Conservation (phyloP, 306 rosid species). For the Hylodesmum podocarpum region DNA sequence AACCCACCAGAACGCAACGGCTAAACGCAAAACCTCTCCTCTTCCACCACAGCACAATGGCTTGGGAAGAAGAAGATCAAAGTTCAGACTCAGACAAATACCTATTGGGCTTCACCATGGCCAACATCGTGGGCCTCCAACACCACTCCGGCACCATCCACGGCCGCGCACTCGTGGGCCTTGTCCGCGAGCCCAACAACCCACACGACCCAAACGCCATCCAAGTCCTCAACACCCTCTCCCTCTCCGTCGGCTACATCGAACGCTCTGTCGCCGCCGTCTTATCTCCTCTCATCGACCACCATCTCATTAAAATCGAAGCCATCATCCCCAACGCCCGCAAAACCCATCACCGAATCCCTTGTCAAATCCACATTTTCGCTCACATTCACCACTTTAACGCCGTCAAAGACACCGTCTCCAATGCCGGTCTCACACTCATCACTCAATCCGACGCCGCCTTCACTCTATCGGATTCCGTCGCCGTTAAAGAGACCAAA, state of each 20-base stretch:
- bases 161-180: constrained; percentile 71
- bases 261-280: constrained; percentile 57
- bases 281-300: constrained; percentile 62
- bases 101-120: constrained; percentile 59
- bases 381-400: neutral
- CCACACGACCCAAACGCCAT: constrained; percentile 66
- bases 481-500: constrained; percentile 57
- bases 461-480: constrained; percentile 59
- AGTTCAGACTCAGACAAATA: constrained; percentile 29
- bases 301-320: constrained; percentile 39
- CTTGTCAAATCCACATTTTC: constrained; percentile 70
- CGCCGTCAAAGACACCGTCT: neutral
- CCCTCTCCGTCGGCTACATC: constrained; percentile 56
- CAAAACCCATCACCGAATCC: constrained; percentile 32
- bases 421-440: neutral
- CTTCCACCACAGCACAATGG: neutral
- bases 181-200: constrained; percentile 71
- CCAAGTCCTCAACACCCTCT: constrained; percentile 55
- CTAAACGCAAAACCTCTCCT: neutral
- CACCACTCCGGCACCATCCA: constrained; percentile 55
- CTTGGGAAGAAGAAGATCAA: neutral
- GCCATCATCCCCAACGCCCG: constrained; percentile 62
- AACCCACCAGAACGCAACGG: neutral
- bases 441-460: constrained; percentile 20
- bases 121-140: constrained; percentile 63